phyloP scores from a whole-genome alignment of 495 filamentous ascomycete species.

The Massariosphaeria phaeospora region DNA sequence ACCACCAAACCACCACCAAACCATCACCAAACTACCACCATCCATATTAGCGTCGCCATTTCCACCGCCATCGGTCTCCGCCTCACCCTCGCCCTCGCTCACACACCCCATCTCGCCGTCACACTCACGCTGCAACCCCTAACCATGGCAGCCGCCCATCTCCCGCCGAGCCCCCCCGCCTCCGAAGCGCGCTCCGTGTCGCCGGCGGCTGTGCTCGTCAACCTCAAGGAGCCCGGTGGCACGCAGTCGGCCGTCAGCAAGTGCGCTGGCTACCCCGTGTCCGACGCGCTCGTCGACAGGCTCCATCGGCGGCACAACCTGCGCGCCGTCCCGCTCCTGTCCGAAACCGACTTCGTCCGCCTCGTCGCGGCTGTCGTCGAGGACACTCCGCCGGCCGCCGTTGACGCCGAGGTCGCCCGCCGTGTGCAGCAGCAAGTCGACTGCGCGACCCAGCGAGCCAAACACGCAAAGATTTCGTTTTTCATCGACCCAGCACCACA shows the following conservation, averaged over 20 bases:
- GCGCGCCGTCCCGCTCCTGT: background rate
- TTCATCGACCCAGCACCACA: background rate
- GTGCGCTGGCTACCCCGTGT: too few relatives aligned
- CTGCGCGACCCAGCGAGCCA: background rate
- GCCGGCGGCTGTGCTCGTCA: too few relatives aligned
- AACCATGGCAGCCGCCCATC: too few relatives aligned
- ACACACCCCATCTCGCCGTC: too few relatives aligned
- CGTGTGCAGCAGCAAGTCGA: background rate
- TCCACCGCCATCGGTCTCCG: background rate
- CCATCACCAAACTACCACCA: background rate
- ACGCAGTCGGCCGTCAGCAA: background rate
- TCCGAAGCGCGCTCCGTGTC: too few relatives aligned
- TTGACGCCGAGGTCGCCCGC: background rate
- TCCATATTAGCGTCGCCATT: background rate
- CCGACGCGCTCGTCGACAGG: background rate
- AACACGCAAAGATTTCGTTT: background rate
- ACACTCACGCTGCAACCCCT: too few relatives aligned
- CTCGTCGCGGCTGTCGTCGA: background rate
- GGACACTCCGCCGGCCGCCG: background rate
- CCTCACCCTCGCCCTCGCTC: background rate
- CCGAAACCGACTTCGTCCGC: background rate
- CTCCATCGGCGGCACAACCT: background rate
- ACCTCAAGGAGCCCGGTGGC: background rate
- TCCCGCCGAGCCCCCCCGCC: too few relatives aligned
- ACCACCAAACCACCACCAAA: too few relatives aligned